Base-by-base conservation (phyloP, 352 stramenopile species). In the Phytopythium delawarense region DNA sequence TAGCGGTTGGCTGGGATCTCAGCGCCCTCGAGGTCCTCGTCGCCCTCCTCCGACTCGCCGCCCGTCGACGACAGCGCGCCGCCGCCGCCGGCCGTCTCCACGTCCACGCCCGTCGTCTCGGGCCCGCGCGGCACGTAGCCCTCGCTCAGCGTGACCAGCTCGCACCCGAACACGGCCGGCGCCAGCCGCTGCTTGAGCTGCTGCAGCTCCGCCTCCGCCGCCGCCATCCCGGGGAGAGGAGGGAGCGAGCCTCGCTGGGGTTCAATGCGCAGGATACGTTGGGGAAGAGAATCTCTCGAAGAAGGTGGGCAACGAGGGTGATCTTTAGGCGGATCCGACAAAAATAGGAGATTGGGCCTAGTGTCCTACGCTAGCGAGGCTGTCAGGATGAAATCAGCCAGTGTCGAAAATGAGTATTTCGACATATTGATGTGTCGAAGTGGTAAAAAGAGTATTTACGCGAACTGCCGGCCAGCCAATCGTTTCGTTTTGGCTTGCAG, bases 1-100 rank as follows among this genome's bases (percentile, higher is more conserved):
- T 91, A 91, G n/a, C 87, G 79, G 53, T 94, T 92, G 7, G 61
- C 59, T 2, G 71, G 74, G 23, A 82, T 71, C 25, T 88, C 70
- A 2, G 82, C 64, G 20, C 74, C 66, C 28, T 89, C 79, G 15
- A 72, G 28, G 23, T 79, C 70, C 32, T 77, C 73, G 11, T 89
- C 77, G 0, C 75, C 62, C 20, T 86, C 77, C 21, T 86, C 75
- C 16, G 65, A 71, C 34, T 58, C 64, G 13, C 45, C 60, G 2
- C 28, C 30, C 39, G 42, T 28, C 39, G 37, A 45, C n/a, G 67
- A 61, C n/a, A 75, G 34, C 39, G 72, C 40, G 50, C 65, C 25
- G 32, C 60, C 32, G 18, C 51, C 34, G 65, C 8, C 28, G 4
- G 39, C 12, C 12, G 15, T 57, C 50, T 91, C 83, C 42, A 74